Percentiles rank a stretch among this genome's conserved stretches.
phyloP scores from a whole-genome alignment of 1,284 basidiomycete species.

The Apiotrichum montevideense region DNA sequence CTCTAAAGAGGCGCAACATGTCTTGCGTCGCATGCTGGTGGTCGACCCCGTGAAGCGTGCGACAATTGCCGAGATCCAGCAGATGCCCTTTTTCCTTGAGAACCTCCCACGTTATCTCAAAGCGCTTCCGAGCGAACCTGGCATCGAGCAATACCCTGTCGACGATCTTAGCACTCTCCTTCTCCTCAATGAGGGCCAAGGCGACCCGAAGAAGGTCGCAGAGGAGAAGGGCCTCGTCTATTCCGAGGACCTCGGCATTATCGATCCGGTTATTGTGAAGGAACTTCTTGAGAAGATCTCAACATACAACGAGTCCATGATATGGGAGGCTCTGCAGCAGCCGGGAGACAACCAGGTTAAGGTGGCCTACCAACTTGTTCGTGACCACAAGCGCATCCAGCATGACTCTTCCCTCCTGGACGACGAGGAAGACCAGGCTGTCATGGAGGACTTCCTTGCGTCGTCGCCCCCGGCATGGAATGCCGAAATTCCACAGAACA shows the following conservation, averaged over 20 bases:
- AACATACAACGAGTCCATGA: slow-evolving; percentile 71
- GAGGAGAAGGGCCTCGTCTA: slow-evolving; percentile 46
- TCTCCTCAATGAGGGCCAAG: slow-evolving; percentile 40
- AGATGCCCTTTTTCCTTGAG: slow-evolving; percentile 78
- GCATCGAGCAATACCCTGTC: slow-evolving; percentile 41
- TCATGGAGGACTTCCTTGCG: slow-evolving; percentile 51
- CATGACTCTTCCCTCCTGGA: slow-evolving; percentile 53
- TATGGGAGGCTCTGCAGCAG: slow-evolving; percentile 74
- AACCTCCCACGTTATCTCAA: slow-evolving; percentile 81
- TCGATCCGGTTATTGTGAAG: slow-evolving; percentile 83
- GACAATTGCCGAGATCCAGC: slow-evolving; percentile 80
- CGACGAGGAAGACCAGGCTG: slow-evolving; percentile 42
- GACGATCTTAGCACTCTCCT: slow-evolving; percentile 40
- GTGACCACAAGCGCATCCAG: slow-evolving; percentile 82
- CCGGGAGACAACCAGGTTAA: slow-evolving; percentile 93
- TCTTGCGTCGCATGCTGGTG: slow-evolving; percentile 80
- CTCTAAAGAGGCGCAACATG: slow-evolving; percentile 64
- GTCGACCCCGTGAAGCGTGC: slow-evolving; percentile 90
- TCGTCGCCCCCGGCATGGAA: slow-evolving; percentile 53
- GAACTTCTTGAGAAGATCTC: slow-evolving; percentile 70
- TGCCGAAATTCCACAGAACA: slow-evolving; percentile 37
- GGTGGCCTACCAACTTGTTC: slow-evolving; percentile 88
- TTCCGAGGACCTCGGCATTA: slow-evolving; percentile 61
- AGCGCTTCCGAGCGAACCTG: slow-evolving; percentile 73
- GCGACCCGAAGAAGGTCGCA: slow-evolving; percentile 40